These are phyloP conservation scores for Plasmopara halstedii DNA, from an alignment of 352 stramenopile genomes.

Conservation along the genomic window DNA sequence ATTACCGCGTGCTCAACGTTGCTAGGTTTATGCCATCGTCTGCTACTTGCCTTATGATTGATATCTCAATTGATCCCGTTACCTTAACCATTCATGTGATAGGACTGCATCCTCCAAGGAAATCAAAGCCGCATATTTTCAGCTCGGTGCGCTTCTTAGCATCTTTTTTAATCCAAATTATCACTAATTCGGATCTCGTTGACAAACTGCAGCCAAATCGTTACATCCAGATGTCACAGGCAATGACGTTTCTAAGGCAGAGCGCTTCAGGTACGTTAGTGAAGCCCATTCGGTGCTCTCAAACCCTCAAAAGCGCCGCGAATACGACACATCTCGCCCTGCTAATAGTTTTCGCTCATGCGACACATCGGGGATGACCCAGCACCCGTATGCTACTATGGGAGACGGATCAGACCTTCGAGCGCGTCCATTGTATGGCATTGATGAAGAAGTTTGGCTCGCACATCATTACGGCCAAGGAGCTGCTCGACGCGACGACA, in stretches of 20 bases:
- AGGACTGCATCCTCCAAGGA: constrained; percentile 59
- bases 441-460: constrained; percentile 80
- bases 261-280: constrained; percentile 80
- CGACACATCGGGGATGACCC: constrained; percentile 27
- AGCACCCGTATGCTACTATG: constrained; percentile 50
- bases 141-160: constrained; percentile 34
- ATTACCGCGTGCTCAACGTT: constrained; percentile 77
- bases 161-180: not conserved
- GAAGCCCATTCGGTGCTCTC: constrained; percentile 75
- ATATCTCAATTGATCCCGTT: too few relatives aligned
- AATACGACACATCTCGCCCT: constrained; percentile 55
- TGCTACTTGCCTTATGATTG: too few relatives aligned
- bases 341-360: constrained; percentile 35
- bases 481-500: constrained; percentile 33
- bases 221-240: constrained; percentile 82
- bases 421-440: constrained; percentile 48
- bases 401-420: constrained; percentile 21
- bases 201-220: constrained; percentile 40
- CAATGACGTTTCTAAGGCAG: constrained; percentile 71
- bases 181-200: not conserved
- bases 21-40: too few relatives aligned
- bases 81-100: not conserved
- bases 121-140: constrained; percentile 78
- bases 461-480: constrained; percentile 72
- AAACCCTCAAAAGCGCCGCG: constrained; percentile 41